Conservation (phyloP, 2,329 filamentous ascomycete species). For the Xylariaceae sp. region DNA sequence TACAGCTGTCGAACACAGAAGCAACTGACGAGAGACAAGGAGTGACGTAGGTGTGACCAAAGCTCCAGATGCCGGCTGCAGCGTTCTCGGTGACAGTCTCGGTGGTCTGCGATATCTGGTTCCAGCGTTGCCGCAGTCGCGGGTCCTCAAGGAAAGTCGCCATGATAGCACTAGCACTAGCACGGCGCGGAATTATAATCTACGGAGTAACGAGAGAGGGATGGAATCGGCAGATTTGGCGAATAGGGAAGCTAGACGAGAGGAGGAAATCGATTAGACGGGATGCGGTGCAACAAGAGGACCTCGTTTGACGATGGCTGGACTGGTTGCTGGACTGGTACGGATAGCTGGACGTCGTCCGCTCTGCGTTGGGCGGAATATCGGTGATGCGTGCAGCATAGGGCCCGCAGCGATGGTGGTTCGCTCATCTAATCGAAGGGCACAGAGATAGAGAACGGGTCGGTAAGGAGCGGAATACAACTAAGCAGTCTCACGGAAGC, state of each 20-base stretch:
- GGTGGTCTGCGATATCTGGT: slow-evolving; percentile 85
- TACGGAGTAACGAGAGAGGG: slow-evolving; percentile 1
- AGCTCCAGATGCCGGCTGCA: slow-evolving; percentile 85
- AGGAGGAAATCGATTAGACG: background rate
- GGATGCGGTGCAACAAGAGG: background rate
- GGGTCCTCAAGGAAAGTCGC: slow-evolving; percentile 66
- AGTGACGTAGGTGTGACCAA: slow-evolving; percentile 77
- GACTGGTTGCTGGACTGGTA: background rate
- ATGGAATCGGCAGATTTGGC: slow-evolving; percentile 5
- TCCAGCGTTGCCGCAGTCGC: slow-evolving; percentile 86
- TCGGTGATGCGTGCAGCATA: slow-evolving; percentile 15
- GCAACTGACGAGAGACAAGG: slow-evolving; percentile 70
- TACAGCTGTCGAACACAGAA: slow-evolving; percentile 65
- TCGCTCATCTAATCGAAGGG: slow-evolving; percentile 11
- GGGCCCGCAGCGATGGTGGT: slow-evolving; percentile 15
- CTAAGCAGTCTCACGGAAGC: background rate
- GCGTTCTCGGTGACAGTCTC: slow-evolving; percentile 87
- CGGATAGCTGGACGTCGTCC: background rate
- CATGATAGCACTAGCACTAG: slow-evolving; percentile 35
- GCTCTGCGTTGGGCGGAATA: slow-evolving; percentile 16
- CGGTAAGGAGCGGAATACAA: background rate
- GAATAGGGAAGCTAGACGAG: slow-evolving; percentile 1
- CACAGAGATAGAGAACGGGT: background rate
- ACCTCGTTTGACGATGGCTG: slow-evolving; percentile 9
- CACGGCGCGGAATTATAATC: slow-evolving; percentile 2